phyloP scores from a whole-genome alignment of 106 monocot species.

The Iris macrosiphon region DNA sequence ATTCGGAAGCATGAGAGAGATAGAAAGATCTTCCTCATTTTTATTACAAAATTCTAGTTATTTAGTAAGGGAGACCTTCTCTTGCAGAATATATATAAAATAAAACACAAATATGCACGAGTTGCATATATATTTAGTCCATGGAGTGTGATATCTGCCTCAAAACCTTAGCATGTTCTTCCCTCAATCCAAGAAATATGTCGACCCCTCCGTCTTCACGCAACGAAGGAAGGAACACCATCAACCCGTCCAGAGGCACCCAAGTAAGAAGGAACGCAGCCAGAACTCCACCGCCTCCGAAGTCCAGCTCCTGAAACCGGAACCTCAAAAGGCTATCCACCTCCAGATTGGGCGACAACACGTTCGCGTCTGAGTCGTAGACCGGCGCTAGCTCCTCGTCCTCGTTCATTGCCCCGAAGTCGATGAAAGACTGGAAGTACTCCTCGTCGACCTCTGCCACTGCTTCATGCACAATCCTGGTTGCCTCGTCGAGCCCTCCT shows the following conservation, averaged over 20 bases:
- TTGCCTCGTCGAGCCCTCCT: slow-evolving; percentile 12
- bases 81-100: no score
- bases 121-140: slow-evolving; percentile 3
- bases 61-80: no score
- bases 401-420: slow-evolving; percentile 29
- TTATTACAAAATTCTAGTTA: no score
- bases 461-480: slow-evolving; percentile 21
- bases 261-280: slow-evolving; percentile 23
- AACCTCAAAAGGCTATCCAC: slow-evolving; percentile 58
- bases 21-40: no score
- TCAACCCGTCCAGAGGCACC: slow-evolving; percentile 33
- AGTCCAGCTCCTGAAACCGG: slow-evolving; percentile 47
- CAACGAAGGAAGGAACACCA: slow-evolving; percentile 29
- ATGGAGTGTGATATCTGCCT: slow-evolving; percentile 35
- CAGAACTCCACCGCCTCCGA: slow-evolving; percentile 39
- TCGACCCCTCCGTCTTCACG: slow-evolving; percentile 25
- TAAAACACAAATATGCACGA: no score
- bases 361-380: slow-evolving; percentile 3
- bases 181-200: slow-evolving; percentile 26
- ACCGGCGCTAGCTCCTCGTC: slow-evolving; percentile 33
- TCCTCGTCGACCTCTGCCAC: slow-evolving; percentile 12
- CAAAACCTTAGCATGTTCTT: slow-evolving; percentile 21
- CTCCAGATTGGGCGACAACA: slow-evolving; percentile 42
- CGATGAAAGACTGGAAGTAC: slow-evolving; percentile 54
- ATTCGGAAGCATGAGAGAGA: no score